Base-by-base conservation (phyloP, 352 stramenopile genomes). In the Phytophthora pluvialis region DNA sequence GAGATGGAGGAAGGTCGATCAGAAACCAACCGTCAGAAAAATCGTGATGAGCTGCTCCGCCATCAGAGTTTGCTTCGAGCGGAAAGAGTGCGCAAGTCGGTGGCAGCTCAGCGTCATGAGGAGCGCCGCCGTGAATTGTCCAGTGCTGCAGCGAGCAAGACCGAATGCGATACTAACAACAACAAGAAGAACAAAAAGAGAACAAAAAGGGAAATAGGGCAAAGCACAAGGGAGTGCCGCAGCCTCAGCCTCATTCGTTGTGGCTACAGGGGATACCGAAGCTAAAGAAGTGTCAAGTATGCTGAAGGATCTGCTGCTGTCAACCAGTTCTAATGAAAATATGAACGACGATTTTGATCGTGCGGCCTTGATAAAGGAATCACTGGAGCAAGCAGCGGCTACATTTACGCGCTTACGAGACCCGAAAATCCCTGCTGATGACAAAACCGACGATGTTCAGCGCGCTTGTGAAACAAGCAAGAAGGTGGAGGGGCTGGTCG, bases 151-250 rank as follows among this genome's bases (percentile, higher is more conserved):
- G n/a, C n/a, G n/a, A n/a, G n/a, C 50, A 13, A 45, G 26, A 21
- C 29, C 45, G 15, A 40, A n/a, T n/a, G n/a, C n/a, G n/a, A 40
- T 48, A 11, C 21, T 33, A 10, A 6, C 3, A 5, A 18, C 10
- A 55, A 43, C 39, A 49, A 39, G 8, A 13, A 26, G 21, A 57
- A 36, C 16, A 73, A 67, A 33, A 73, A 67, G n/a, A 64, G 53
- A 40, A 67, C n/a, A 66, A 38, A 60, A 61, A 11, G 28, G 45
- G 7, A 66, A 66, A 43, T 58, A 62, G 16, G 29, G 36, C 18
- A 64, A 55, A 35, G 15, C 53, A 11, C 47, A 55, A 10, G 49
- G 12, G 25, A 55, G 48, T 16, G 3, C 16, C 36, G 5, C 40
- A 18, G 10, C 25, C 10, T 2, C 31, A 48, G 13, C 42, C 21